Evolutionary conservation across 106 monocot species (phyloP).

Genomic region (Dioscorea dumetorum): DNA sequence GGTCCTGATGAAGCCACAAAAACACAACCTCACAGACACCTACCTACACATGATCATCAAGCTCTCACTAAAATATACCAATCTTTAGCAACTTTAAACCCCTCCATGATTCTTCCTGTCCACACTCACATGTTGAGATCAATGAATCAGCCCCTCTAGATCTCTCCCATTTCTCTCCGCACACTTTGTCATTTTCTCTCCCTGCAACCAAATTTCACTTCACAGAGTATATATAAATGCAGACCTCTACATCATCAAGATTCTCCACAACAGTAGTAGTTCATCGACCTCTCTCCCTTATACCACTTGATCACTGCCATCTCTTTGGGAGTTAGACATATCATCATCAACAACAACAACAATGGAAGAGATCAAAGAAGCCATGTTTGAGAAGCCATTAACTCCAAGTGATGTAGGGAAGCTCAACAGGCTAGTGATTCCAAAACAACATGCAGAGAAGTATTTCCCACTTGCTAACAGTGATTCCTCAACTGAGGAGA

Average conservation of each 20-base stretch:
- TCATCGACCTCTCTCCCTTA: too few relatives aligned
- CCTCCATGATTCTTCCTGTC: slow-evolving; percentile 14
- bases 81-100: slow-evolving; percentile 2
- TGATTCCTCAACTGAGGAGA: slow-evolving; percentile 18
- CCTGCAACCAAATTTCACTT: neutral
- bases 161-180: too few relatives aligned
- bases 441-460: slow-evolving; percentile 42
- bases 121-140: neutral
- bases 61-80: neutral
- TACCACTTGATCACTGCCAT: too few relatives aligned
- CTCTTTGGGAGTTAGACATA: too few relatives aligned
- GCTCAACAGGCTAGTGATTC: slow-evolving; percentile 47
- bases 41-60: too few relatives aligned
- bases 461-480: slow-evolving; percentile 27
- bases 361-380: neutral
- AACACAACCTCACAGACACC: too few relatives aligned
- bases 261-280: neutral
- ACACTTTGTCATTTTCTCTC: too few relatives aligned
- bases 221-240: slow-evolving; percentile 15
- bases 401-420: slow-evolving; percentile 49
- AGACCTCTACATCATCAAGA: slow-evolving; percentile 5
- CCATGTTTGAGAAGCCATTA: slow-evolving; percentile 30
- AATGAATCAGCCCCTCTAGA: neutral
- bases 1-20: too few relatives aligned
- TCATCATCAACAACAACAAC: neutral